Evolutionary conservation across 257 asterid genomes (phyloP), one percentile per base, ranked within the genome.

Genomic region (Nicotiana otophora): DNA sequence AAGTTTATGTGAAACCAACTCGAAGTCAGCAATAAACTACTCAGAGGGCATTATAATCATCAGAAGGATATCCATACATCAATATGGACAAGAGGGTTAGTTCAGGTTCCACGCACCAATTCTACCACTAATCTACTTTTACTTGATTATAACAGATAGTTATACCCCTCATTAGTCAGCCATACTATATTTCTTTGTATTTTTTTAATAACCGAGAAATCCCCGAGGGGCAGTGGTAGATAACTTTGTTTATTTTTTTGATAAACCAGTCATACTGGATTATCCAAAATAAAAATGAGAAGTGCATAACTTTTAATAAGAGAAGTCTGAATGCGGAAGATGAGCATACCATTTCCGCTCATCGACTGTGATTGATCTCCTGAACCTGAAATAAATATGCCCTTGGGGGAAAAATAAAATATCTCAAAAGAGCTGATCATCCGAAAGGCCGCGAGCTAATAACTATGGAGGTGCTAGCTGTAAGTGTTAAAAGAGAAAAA

Each of bases 301-400:
- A 63, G 51, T 6, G 75, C 70, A 79, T 16, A 81, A 30, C 81
- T 61, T 82, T 39, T 80, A 51, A 80, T 17, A 65, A 16, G 77
- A 84, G 42, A 84, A 69, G 63, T 86, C 84, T 78, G 82, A 78
- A 77, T 69, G 78, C 70, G 14, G 66, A 84, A 87, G 81, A 86
- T 75, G 70, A 81, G 75, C 88, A 31, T 92, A 96, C 99, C 98
- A 84, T 93, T 96, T 87, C 99, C 99, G 67, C 95, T 89, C 91
- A 86, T 83, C 54, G 99, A 88, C 85, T 96, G 99, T 14, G 99
- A 78, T 86, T 96, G 99, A 77, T 96, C 99, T 70, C 98, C 99
- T 8, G 99, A 94, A 88, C 98, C 92, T 83, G 99, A 94, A 89
- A 94, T 92, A 85, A 94, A 94, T 86, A 94, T 86, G 83, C 99